Evolutionary conservation across 2,329 filamentous ascomycete genomes (phyloP).

Genomic region (Metarhizium humberi): DNA sequence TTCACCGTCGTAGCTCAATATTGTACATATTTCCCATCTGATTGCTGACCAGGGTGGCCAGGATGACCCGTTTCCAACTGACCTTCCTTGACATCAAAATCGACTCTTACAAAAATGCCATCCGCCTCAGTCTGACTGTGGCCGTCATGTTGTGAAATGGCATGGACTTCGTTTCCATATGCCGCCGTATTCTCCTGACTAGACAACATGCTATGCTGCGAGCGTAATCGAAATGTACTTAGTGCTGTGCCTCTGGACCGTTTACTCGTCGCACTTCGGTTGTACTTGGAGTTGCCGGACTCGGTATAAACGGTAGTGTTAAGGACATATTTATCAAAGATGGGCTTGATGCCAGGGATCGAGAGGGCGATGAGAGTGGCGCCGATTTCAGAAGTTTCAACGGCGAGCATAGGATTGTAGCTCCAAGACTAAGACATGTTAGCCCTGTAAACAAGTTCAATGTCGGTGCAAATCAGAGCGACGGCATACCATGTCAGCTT

Average conservation of each 20-base stretch:
- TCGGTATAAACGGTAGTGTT: slow-evolving; percentile 13
- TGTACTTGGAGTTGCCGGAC: slow-evolving; percentile 14
- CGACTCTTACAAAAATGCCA: slow-evolving; percentile 24
- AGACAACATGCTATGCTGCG: slow-evolving; percentile 18
- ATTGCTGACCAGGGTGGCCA: background rate
- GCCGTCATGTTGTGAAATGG: slow-evolving; percentile 13
- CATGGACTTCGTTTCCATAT: slow-evolving; percentile 14
- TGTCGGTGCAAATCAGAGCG: background rate
- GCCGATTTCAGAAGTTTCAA: slow-evolving; percentile 41
- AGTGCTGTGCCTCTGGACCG: slow-evolving; percentile 18
- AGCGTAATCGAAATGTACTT: slow-evolving; percentile 19
- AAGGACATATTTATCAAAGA: slow-evolving; percentile 28
- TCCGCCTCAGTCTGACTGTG: slow-evolving; percentile 15
- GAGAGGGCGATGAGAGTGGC: slow-evolving; percentile 41
- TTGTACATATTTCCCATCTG: background rate
- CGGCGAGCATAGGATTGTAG: slow-evolving; percentile 39
- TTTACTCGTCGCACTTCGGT: slow-evolving; percentile 9
- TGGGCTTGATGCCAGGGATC: slow-evolving; percentile 38
- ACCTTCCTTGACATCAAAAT: slow-evolving; percentile 24
- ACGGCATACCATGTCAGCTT: slow-evolving; percentile 23
- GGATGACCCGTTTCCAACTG: background rate
- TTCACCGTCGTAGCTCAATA: background rate
- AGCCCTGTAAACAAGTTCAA: too few relatives aligned
- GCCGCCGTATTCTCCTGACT: slow-evolving; percentile 17
- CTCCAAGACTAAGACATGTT: slow-evolving; percentile 29